These are phyloP conservation scores for Termitomyces heimii DNA, from an alignment of 768 basidiomycete species.

Conservation along the genomic window DNA sequence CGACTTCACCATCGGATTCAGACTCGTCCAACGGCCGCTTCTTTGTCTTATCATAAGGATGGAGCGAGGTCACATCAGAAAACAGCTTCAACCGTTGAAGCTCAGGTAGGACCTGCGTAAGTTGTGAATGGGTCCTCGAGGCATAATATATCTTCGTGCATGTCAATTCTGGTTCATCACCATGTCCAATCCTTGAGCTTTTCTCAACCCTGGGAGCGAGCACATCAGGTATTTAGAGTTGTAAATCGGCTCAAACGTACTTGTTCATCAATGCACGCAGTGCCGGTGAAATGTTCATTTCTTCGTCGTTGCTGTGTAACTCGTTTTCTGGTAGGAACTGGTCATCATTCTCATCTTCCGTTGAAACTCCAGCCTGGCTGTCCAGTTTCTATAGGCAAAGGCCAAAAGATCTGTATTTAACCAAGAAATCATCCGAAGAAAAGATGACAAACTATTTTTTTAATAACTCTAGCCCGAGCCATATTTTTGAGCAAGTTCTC, in stretches of 20 bases:
- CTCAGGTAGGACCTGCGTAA: conserved; percentile 87
- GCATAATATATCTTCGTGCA: conserved; percentile 90
- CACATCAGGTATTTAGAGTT: conserved; percentile 1
- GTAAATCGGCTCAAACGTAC: conserved; percentile 32
- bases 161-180: conserved; percentile 39
- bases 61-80: conserved; percentile 22
- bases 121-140: conserved; percentile 93
- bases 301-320: conserved; percentile 31
- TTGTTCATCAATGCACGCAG: conserved; percentile 76
- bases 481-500: conserved; percentile 52
- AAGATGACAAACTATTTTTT: conserved; percentile 44
- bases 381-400: conserved; percentile 10
- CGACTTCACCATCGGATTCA: conserved; percentile 16
- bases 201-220: conserved; percentile 25
- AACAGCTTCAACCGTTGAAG: conserved; percentile 62
- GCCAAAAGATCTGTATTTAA: background rate
- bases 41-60: conserved; percentile 13
- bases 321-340: conserved; percentile 65
- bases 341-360: conserved; percentile 49
- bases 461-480: conserved; percentile 51
- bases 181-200: conserved; percentile 15
- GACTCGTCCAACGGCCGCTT: conserved; percentile 23
- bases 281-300: conserved; percentile 64
- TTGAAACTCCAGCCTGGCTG: conserved; percentile 4
- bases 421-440: background rate